phyloP scores from a whole-genome alignment of 169 alveolate genomes.

The Cryptosporidium meleagridis region DNA sequence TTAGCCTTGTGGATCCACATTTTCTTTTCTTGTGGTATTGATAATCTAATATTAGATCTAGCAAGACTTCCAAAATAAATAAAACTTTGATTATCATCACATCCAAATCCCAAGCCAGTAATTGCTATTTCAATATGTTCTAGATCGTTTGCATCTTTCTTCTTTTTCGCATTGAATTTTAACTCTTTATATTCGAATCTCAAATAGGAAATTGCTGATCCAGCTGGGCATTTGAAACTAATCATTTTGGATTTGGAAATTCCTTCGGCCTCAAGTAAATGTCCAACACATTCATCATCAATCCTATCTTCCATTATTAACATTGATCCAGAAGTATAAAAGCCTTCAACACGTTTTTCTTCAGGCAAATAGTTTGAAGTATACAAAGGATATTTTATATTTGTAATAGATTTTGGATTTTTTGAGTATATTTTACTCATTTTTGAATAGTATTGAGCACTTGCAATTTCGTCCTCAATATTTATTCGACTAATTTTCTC shows the following conservation, averaged over 20 bases:
- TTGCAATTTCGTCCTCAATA: slow-evolving; percentile 35
- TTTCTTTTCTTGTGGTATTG: slow-evolving; percentile 54
- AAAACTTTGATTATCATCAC: slow-evolving; percentile 69
- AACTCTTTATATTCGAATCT: slow-evolving; percentile 38
- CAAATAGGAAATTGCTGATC: slow-evolving; percentile 40
- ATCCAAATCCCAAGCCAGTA: slow-evolving; percentile 60
- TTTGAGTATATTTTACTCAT: slow-evolving; percentile 34
- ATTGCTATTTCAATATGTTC: slow-evolving; percentile 57
- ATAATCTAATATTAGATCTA: not conserved
- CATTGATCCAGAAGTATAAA: slow-evolving; percentile 47
- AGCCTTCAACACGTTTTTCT: slow-evolving; percentile 8
- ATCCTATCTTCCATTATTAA: slow-evolving; percentile 30
- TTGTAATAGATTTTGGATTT: not conserved
- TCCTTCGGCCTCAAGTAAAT: slow-evolving; percentile 30
- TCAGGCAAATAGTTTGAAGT: slow-evolving; percentile 4
- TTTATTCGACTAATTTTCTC: not conserved
- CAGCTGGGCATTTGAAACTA: slow-evolving; percentile 60
- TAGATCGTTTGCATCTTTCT: not conserved
- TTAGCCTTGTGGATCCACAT: slow-evolving; percentile 41
- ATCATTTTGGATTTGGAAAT: slow-evolving; percentile 1
- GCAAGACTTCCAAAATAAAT: slow-evolving; percentile 51
- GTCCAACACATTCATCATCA: slow-evolving; percentile 59
- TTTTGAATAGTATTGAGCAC: slow-evolving; percentile 29
- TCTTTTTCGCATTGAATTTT: slow-evolving; percentile 34
- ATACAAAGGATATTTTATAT: not conserved